These are phyloP conservation scores for Mycena epipterygia DNA, from an alignment of 768 basidiomycete genomes.

Conservation along the genomic window DNA sequence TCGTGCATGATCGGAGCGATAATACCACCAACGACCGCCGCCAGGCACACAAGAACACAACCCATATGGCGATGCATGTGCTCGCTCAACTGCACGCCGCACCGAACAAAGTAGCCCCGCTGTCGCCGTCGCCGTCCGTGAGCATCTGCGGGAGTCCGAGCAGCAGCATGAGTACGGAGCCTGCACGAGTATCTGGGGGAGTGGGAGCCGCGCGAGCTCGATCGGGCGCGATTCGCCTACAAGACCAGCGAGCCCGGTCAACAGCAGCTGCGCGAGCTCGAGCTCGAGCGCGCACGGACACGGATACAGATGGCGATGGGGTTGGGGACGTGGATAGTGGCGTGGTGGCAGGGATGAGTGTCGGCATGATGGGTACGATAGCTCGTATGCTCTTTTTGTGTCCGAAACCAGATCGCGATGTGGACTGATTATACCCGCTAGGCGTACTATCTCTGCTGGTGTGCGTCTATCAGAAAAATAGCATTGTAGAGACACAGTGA, in stretches of 20 bases:
- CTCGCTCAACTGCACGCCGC: slow-evolving; percentile 17
- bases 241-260: slow-evolving; percentile 31
- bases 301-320: slow-evolving; percentile 80
- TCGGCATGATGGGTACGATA: neutral
- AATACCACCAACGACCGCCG: slow-evolving; percentile 30
- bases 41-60: slow-evolving; percentile 18
- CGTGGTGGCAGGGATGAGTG: slow-evolving; percentile 27
- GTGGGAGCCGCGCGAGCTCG: slow-evolving; percentile 25
- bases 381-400: too few species aligned
- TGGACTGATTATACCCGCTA: too few species aligned
- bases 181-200: slow-evolving; percentile 23
- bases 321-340: slow-evolving; percentile 67
- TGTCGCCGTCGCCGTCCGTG: slow-evolving; percentile 28
- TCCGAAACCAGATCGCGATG: too few species aligned
- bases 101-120: slow-evolving; percentile 17
- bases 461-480: slow-evolving; percentile 26
- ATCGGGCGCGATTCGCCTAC: slow-evolving; percentile 4
- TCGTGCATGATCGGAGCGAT: slow-evolving; percentile 35
- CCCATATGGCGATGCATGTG: slow-evolving; percentile 14
- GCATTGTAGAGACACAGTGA: slow-evolving; percentile 27
- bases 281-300: slow-evolving; percentile 73
- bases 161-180: slow-evolving; percentile 27
- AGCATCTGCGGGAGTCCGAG: slow-evolving; percentile 29
- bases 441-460: slow-evolving; percentile 16
- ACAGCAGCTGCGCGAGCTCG: slow-evolving; percentile 34